A percentile compares a stretch with the other conserved stretches of the same genome.
phyloP scores from a whole-genome alignment of 371 early-diverging fungal species.

The Nematocida sp. region DNA sequence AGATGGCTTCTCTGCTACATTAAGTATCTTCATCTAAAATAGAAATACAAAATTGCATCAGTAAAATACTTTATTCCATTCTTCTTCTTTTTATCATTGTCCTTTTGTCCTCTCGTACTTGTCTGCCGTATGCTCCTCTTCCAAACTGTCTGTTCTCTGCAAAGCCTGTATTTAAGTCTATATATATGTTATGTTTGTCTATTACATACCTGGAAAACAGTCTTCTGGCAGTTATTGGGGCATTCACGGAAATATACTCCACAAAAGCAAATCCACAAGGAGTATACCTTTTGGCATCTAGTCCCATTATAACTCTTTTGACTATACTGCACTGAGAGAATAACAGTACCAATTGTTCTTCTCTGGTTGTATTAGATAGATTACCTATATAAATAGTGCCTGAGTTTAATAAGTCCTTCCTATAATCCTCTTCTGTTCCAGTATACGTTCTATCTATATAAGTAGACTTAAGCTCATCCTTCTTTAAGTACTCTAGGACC shows the following conservation, averaged over 20 bases:
- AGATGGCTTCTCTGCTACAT: constrained; percentile 94
- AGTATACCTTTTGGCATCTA: constrained; percentile 79
- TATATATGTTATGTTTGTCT: constrained; percentile 82
- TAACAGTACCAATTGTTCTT: constrained; percentile 70
- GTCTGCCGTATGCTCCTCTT: constrained; percentile 83
- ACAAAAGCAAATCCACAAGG: constrained; percentile 82
- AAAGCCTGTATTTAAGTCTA: constrained; percentile 91
- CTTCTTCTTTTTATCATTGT: constrained; percentile 65
- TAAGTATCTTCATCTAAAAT: constrained; percentile 58
- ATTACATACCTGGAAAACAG: constrained; percentile 71
- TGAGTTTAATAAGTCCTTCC: constrained; percentile 52
- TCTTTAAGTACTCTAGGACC: constrained; percentile 14
- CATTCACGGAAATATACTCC: constrained; percentile 66
- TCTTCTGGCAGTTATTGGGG: constrained; percentile 9
- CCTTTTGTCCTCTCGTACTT: constrained; percentile 82
- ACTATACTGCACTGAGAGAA: constrained; percentile 74
- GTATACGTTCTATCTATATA: constrained; percentile 55
- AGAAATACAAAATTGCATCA: constrained; percentile 10
- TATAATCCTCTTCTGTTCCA: constrained; percentile 65
- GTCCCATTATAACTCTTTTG: constrained; percentile 92
- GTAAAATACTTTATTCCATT: constrained; percentile 19
- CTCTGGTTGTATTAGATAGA: constrained; percentile 73
- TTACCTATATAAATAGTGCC: constrained; percentile 85
- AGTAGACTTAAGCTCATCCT: constrained; percentile 2
- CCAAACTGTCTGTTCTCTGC: constrained; percentile 87